Evolutionary conservation across 2,329 filamentous ascomycete species (phyloP).

Genomic region (Periconia sp.): DNA sequence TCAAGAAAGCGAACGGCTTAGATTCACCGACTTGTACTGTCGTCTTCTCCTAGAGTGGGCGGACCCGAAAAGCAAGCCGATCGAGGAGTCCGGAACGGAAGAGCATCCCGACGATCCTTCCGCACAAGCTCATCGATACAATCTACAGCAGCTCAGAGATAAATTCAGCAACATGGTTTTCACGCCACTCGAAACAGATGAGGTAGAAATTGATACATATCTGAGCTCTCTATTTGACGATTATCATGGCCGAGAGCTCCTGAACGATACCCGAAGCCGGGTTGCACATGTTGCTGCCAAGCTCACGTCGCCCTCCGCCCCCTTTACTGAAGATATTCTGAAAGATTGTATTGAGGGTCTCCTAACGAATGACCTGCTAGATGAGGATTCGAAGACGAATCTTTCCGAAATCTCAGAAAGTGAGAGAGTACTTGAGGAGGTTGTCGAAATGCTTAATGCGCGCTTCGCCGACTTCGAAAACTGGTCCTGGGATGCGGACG

Average conservation of each 20-base stretch:
- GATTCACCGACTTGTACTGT: conserved; percentile 23
- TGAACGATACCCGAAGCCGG: conserved; percentile 7
- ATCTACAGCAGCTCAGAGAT: conserved; percentile 19
- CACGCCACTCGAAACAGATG: conserved; percentile 21
- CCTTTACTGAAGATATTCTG: conserved; percentile 11
- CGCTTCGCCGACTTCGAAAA: conserved; percentile 48
- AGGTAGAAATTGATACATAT: conserved; percentile 21
- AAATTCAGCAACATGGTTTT: conserved; percentile 24
- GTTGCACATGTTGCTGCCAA: conserved; percentile 3
- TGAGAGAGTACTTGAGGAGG: conserved; percentile 46
- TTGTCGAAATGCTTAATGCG: conserved; percentile 53
- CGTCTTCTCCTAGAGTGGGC: conserved; percentile 22
- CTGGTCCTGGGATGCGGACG: conserved; percentile 52
- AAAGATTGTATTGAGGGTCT: conserved; percentile 18
- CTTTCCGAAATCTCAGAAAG: conserved; percentile 17
- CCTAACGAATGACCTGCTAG: conserved; percentile 18
- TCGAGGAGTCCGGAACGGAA: conserved; percentile 15
- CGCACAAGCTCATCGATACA: conserved; percentile 21
- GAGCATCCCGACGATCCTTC: conserved; percentile 19
- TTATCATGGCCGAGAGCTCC: conserved; percentile 10
- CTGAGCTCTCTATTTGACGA: conserved; percentile 19
- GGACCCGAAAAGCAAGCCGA: conserved; percentile 12
- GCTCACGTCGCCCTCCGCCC: conserved; percentile 9
- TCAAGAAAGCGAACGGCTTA: conserved; percentile 21
- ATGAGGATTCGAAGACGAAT: conserved; percentile 20